Percentiles rank a stretch among this genome's conserved stretches.
These are phyloP conservation scores for Russula griseocarnosa DNA, from an alignment of 768 basidiomycete species.

Conservation along the genomic window DNA sequence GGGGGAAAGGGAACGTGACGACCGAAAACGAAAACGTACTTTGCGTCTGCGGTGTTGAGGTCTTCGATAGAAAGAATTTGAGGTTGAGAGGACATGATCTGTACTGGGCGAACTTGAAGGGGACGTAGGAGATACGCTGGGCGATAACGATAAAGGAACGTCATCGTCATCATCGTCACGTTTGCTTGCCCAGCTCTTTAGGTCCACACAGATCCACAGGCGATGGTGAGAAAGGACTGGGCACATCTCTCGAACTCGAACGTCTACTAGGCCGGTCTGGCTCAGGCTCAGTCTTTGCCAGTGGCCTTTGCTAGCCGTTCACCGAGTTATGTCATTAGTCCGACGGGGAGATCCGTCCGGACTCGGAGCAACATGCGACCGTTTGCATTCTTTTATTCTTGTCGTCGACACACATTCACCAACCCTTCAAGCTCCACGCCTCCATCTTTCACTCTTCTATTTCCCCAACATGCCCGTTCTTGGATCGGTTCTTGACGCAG, in stretches of 20 bases:
- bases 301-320: neutral
- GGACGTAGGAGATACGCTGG: neutral
- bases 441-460: neutral
- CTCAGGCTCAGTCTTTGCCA: neutral
- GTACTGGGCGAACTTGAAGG: neutral
- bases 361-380: no score
- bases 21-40: constrained; percentile 6
- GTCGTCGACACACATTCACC: neutral
- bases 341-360: neutral
- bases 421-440: neutral
- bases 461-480: constrained; percentile 44
- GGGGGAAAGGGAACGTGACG: neutral
- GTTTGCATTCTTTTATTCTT: neutral
- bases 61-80: constrained; percentile 20
- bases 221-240: neutral
- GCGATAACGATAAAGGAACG: constrained; percentile 1
- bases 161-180: neutral
- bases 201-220: no score
- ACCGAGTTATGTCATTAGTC: neutral
- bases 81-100: constrained; percentile 20
- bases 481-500: constrained; percentile 74
- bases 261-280: neutral
- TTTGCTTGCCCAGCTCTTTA: neutral
- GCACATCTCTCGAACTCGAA: neutral
- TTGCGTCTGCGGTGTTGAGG: constrained; percentile 24